These are phyloP conservation scores for Oryza longistaminata DNA, from an alignment of 176 grass and related monocot species.

Conservation along the genomic window DNA sequence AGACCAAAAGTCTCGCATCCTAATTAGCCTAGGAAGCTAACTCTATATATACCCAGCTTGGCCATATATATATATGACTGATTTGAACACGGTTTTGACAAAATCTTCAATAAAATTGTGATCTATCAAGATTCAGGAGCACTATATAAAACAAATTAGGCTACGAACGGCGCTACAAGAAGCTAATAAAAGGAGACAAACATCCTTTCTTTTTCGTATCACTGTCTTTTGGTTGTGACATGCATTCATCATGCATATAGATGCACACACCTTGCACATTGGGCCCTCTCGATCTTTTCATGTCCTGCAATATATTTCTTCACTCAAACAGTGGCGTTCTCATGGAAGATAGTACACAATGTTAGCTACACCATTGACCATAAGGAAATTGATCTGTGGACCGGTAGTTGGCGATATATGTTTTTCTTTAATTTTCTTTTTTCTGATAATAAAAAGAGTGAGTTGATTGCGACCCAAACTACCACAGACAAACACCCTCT, in stretches of 20 bases:
- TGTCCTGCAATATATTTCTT: neutral
- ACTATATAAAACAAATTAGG: neutral
- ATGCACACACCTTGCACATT: neutral
- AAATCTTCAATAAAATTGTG: neutral
- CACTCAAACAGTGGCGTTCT: neutral
- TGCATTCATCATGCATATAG: neutral
- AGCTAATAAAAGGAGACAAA: neutral
- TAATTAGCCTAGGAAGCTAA: neutral
- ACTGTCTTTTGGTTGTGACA: neutral
- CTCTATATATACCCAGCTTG: neutral
- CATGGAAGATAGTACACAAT: neutral
- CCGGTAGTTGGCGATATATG: neutral
- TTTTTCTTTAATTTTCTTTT: neutral
- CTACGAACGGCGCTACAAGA: neutral
- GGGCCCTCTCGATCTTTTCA: neutral
- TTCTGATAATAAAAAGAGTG: neutral
- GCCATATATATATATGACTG: neutral
- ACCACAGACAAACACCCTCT: neutral
- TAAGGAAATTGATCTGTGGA: neutral
- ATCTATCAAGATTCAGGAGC: neutral
- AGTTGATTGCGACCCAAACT: neutral
- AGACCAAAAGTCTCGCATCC: slow-evolving; percentile 17
- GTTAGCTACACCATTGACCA: neutral
- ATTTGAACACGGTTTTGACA: slow-evolving; percentile 21
- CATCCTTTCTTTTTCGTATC: slow-evolving; percentile 16